Percentiles rank a stretch among this genome's conserved stretches.
Conservation (phyloP, 192 early-diverging fungal species). For the Pilaira anomala region DNA sequence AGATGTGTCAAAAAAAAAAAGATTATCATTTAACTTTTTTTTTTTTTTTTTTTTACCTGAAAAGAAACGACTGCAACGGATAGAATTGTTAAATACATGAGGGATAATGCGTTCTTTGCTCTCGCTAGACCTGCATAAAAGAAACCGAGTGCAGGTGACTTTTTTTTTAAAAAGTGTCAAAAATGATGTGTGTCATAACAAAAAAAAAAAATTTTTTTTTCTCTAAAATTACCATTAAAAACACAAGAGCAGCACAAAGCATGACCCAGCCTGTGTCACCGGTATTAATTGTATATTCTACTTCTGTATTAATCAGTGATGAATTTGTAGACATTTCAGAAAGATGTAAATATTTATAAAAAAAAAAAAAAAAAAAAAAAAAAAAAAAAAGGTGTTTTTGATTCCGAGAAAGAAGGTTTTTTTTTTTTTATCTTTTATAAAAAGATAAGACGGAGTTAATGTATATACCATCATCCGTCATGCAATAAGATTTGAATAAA, state of each 20-base stretch:
- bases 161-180: neutral
- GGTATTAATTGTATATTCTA: slow-evolving; percentile 42
- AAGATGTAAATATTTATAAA: slow-evolving; percentile 5
- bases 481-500: no score
- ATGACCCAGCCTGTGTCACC: slow-evolving; percentile 77
- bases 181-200: neutral
- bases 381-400: neutral
- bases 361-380: neutral
- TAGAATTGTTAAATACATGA: slow-evolving; percentile 70
- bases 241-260: slow-evolving; percentile 63
- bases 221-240: slow-evolving; percentile 51
- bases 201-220: neutral
- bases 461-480: no score
- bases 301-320: neutral
- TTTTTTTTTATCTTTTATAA: neutral
- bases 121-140: slow-evolving; percentile 74
- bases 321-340: neutral
- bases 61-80: slow-evolving; percentile 69
- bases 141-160: slow-evolving; percentile 68
- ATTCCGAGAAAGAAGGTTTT: no score
- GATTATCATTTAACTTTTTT: neutral
- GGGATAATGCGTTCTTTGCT: slow-evolving; percentile 74
- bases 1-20: slow-evolving; percentile 6
- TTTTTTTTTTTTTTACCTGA: slow-evolving; percentile 27
- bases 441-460: neutral